Base-by-base conservation (phyloP, 2,329 filamentous ascomycete species). In the Fusarium veterinarium region DNA sequence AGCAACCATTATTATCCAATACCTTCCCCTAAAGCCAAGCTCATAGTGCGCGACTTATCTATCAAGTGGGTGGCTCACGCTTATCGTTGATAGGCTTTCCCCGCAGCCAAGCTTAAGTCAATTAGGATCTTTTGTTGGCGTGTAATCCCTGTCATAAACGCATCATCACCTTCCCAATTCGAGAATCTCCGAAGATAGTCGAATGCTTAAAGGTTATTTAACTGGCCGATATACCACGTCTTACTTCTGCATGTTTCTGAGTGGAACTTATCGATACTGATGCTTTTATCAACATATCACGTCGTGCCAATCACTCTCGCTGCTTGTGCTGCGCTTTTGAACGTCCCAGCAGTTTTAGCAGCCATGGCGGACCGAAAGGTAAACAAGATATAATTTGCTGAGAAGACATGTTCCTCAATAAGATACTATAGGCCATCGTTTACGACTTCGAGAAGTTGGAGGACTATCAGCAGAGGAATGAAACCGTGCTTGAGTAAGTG, bases 81-180 rank as follows among this genome's bases (percentile, higher is more conserved):
- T 60, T 20, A 28, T 41, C 31, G 13, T 6, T 33, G 63, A 65
- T 65, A 66, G 63, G 60, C 33, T 41, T 64, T 57, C 59, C 59
- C 59, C 59, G 25, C 59, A 58, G 23, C 41, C 31, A 45, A 20
- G 28, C 51, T n/a, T n/a, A 10, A 33, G 16, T 28, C 19, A 16
- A 8, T 17, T 20, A 20, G 64, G 64, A 67, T 67, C 64, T 67
- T 67, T 67, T 67, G 64, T 60, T 48, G 12, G 19, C 62, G 11
- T 13, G 20, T 38, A 16, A 60, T 16, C 64, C 64, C 46, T 67
- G 64, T 62, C 41, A 33, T 42, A 4, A 28, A 25, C 46, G 30
- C 35, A 67, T 67, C 63, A 61, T 37, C 53, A 67, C 64, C 64
- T 67, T 67, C 64, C 64, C 11, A 23, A 67, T 67, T 67, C 16